Evolutionary conservation across 345 rosid genomes (phyloP).

Genomic region (Mallotus nudiflorus): DNA sequence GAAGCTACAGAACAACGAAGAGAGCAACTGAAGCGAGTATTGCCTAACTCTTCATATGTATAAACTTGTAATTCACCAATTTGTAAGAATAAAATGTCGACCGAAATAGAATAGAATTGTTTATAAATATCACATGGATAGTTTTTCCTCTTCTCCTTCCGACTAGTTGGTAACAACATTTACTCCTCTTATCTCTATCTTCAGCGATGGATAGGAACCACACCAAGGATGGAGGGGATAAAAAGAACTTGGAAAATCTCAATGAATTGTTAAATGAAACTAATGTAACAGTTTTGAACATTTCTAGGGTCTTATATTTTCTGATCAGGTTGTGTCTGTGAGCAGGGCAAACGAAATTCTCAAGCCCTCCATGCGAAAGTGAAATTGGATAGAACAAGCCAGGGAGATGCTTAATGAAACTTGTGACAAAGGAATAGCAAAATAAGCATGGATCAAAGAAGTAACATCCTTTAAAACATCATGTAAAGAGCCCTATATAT

Average conservation of each 20-base stretch:
- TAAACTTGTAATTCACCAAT: too few relatives aligned
- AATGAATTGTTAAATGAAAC: too few relatives aligned
- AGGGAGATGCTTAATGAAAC: background rate
- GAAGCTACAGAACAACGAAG: slow-evolving; percentile 9
- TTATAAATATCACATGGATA: background rate
- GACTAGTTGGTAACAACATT: background rate
- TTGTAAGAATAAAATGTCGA: background rate
- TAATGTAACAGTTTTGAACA: too few relatives aligned
- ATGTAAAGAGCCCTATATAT: background rate
- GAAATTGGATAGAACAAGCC: background rate
- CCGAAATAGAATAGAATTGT: background rate
- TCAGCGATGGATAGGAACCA: too few relatives aligned
- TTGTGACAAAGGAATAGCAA: background rate
- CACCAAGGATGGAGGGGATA: too few relatives aligned
- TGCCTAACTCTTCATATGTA: too few relatives aligned
- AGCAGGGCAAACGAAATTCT: too few relatives aligned
- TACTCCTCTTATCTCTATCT: too few relatives aligned
- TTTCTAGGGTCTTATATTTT: too few relatives aligned
- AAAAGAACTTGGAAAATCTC: too few relatives aligned
- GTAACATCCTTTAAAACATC: background rate
- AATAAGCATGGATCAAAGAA: background rate
- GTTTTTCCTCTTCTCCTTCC: background rate
- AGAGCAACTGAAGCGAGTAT: background rate
- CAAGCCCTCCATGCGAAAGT: too few relatives aligned
- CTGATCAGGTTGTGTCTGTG: too few relatives aligned